phyloP scores from a whole-genome alignment of 495 filamentous ascomycete species.

The Hapsidospora chrysogenum region DNA sequence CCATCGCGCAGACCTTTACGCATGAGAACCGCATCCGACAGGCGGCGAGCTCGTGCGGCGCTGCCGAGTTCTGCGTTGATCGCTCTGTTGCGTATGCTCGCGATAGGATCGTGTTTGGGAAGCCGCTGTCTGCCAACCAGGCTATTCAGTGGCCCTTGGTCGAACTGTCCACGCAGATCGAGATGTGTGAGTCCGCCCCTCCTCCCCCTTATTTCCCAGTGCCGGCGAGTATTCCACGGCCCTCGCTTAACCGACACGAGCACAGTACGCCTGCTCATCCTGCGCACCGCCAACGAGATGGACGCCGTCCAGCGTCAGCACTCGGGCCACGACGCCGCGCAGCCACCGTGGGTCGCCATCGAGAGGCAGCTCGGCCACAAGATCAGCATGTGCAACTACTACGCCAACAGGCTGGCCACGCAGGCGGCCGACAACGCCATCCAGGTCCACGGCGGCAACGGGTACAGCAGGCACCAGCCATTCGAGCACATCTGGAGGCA shows the following conservation, averaged over 20 bases:
- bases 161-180: conserved; percentile 38
- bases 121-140: conserved; percentile 36
- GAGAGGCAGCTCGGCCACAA: conserved; percentile 36
- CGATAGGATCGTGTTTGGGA: conserved; percentile 34
- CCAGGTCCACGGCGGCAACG: conserved; percentile 38
- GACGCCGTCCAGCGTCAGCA: conserved; percentile 24
- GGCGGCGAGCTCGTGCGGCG: conserved; percentile 40
- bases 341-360: conserved; percentile 21
- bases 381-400: conserved; percentile 49
- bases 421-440: conserved; percentile 44
- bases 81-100: conserved; percentile 34
- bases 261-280: conserved; percentile 34
- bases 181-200: conserved; percentile 25
- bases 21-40: conserved; percentile 47
- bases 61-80: conserved; percentile 37
- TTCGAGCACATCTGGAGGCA: conserved; percentile 38
- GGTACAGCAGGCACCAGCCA: conserved; percentile 27
- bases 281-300: conserved; percentile 42
- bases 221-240: too few relatives aligned
- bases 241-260: too few relatives aligned
- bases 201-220: too few relatives aligned
- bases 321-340: conserved; percentile 10
- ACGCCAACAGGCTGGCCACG: conserved; percentile 39
- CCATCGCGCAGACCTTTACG: conserved; percentile 43
- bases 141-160: conserved; percentile 45